Base-by-base conservation (phyloP, 2,329 filamentous ascomycete species). In the Juglanconis oblonga region DNA sequence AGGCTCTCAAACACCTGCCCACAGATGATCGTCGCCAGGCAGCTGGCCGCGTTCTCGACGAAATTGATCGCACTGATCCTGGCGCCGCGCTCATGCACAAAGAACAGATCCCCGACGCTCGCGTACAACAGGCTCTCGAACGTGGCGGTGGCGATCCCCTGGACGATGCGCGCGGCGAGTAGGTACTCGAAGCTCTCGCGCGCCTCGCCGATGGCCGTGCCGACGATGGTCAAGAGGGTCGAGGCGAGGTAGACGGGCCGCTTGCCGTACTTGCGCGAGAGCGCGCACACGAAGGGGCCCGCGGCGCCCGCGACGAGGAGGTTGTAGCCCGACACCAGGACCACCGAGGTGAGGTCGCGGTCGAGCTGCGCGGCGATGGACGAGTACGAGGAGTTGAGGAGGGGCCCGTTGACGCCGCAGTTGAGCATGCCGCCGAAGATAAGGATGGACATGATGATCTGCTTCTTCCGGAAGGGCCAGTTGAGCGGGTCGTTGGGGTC, bases 401-500 rank as follows among this genome's bases (percentile, higher is more conserved):
- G 29, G 2, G 52, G 52, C 5, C 52, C 52, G 36, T 54, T 44
- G 14, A 44, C 5, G 14, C 52, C 52, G 7, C 36, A 36, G 38
- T 54, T 54, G 24, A 54, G 9, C 52, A 54, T 54, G 7, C 36
- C 36, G 5, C 52, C 52, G 3, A 50, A 38, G 13, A 14, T 29
- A 5, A 49, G 29, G 36, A 57, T 50, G 29, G 35, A 32, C 13
- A 48, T 40, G 38, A 57, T 52, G 8, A 49, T 17, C 13, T 57
- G 47, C 31, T 49, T 48, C 63, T 75, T 76, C 61, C 71, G 68
- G 48, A 69, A 64, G 31, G 74, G 73, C 78, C 77, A 80, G 66
- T 79, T 75, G 49, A 76, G 67, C 35, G 75, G 78, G 64, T 78
- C 76, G 64, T 77, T 77, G 3, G 74, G 75, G 11, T 73, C 76